A percentile compares a stretch with the other conserved stretches of the same genome.
Evolutionary conservation across 2,329 filamentous ascomycete species (phyloP).

Genomic region (Cladosporium austrohemisphaericum): DNA sequence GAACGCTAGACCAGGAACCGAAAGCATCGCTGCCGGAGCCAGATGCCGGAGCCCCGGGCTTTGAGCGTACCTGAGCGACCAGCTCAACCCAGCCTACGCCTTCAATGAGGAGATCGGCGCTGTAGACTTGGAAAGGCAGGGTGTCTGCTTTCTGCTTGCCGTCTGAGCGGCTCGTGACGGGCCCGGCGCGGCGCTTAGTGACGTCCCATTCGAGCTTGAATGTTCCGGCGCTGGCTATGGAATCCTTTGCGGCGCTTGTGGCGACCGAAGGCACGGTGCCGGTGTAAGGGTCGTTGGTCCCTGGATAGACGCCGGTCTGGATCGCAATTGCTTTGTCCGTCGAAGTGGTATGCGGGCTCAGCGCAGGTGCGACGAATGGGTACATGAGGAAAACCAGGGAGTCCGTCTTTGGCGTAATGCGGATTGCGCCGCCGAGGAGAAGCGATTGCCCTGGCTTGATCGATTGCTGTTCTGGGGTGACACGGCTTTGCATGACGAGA

Average conservation of each 20-base stretch:
- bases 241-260: conserved; percentile 28
- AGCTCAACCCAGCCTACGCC: conserved; percentile 93
- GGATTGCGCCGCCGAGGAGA: conserved; percentile 73
- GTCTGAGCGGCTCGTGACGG: conserved; percentile 60
- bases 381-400: conserved; percentile 71
- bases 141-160: conserved; percentile 61
- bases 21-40: conserved; percentile 20
- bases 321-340: conserved; percentile 76
- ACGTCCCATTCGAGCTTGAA: conserved; percentile 78
- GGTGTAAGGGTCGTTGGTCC: conserved; percentile 53
- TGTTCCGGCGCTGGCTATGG: conserved; percentile 61
- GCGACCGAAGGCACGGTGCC: conserved; percentile 61
- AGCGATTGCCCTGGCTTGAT: conserved; percentile 76
- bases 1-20: conserved; percentile 33
- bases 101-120: conserved; percentile 82
- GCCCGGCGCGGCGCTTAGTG: conserved; percentile 72
- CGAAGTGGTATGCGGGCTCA: conserved; percentile 70
- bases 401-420: conserved; percentile 71
- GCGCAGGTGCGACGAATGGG: conserved; percentile 66
- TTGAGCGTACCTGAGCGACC: conserved; percentile 67
- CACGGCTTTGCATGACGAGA: conserved; percentile 73
- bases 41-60: conserved; percentile 6
- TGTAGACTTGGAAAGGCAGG: conserved; percentile 75
- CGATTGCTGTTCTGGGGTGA: conserved; percentile 67
- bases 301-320: conserved; percentile 47